phyloP scores from a whole-genome alignment of 169 alveolate species.

The Cytauxzoon felis region DNA sequence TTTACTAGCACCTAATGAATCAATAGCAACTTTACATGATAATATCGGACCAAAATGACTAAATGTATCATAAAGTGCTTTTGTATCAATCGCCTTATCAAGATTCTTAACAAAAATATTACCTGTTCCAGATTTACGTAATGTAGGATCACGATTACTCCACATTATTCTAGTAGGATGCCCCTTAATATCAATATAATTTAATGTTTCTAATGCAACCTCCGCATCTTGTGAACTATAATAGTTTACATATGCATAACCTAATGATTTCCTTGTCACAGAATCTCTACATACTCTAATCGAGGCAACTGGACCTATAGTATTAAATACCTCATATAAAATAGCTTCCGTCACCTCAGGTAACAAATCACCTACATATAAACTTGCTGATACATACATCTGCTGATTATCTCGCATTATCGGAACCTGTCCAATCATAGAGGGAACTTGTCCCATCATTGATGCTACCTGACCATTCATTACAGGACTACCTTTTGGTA shows the following conservation, averaged over 20 bases:
- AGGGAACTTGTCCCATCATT: background rate
- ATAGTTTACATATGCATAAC: slow-evolving; percentile 91
- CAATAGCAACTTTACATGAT: slow-evolving; percentile 92
- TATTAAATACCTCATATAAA: slow-evolving; percentile 88
- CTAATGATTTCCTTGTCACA: slow-evolving; percentile 84
- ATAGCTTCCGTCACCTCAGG: slow-evolving; percentile 92
- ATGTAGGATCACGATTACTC: slow-evolving; percentile 89
- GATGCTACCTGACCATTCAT: background rate
- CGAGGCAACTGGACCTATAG: slow-evolving; percentile 90
- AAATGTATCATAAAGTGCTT: slow-evolving; percentile 90
- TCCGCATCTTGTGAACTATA: slow-evolving; percentile 86
- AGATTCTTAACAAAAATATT: slow-evolving; percentile 92
- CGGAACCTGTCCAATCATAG: background rate
- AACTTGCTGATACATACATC: slow-evolving; percentile 79
- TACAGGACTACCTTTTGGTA: background rate
- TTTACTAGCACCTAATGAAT: slow-evolving; percentile 80
- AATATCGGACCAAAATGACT: slow-evolving; percentile 90
- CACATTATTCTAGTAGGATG: slow-evolving; percentile 91
- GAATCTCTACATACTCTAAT: slow-evolving; percentile 90
- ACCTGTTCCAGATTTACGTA: slow-evolving; percentile 90
- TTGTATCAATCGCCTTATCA: slow-evolving; percentile 88
- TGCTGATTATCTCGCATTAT: slow-evolving; percentile 24
- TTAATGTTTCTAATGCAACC: slow-evolving; percentile 88
- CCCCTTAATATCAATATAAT: slow-evolving; percentile 87
- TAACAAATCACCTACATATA: slow-evolving; percentile 88